A percentile compares a stretch with the other conserved stretches of the same genome.
Evolutionary conservation across 2,329 filamentous ascomycete genomes (phyloP).

Genomic region (Aspergillus intermedius): DNA sequence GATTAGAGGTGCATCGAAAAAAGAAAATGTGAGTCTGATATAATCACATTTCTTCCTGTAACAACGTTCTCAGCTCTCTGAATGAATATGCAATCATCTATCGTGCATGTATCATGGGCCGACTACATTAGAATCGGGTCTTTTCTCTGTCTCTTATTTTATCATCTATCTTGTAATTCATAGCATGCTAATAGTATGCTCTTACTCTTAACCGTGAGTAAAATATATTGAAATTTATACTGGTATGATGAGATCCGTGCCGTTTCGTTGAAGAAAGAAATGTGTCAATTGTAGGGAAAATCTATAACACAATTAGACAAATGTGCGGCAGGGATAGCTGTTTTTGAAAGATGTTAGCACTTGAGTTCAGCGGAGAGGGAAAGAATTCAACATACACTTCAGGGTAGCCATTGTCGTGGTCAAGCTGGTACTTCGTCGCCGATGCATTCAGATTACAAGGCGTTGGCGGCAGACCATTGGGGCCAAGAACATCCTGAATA

Average conservation of each 20-base stretch:
- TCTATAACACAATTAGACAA: constrained; percentile 26
- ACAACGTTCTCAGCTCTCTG: no score
- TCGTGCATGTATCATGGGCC: no score
- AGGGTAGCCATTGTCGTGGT: constrained; percentile 60
- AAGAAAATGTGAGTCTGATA: neutral
- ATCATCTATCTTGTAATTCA: no score
- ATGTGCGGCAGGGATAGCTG: constrained; percentile 43
- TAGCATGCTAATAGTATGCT: no score
- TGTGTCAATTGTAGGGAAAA: neutral
- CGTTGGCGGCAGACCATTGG: constrained; percentile 77
- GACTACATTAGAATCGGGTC: no score
- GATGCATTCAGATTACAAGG: constrained; percentile 62
- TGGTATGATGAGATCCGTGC: no score
- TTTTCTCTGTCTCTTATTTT: no score
- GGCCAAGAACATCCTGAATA: constrained; percentile 58
- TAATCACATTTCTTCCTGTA: no score
- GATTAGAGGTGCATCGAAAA: constrained; percentile 48
- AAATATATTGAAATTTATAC: neutral
- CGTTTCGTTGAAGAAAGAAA: no score
- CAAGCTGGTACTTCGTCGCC: constrained; percentile 58
- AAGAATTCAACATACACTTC: constrained; percentile 52
- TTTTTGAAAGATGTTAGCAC: constrained; percentile 9
- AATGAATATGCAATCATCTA: no score
- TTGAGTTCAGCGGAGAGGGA: constrained; percentile 31
- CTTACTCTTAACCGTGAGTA: neutral